Base-by-base conservation (phyloP, 2,329 filamentous ascomycete genomes). In the Fusarium hainanense region DNA sequence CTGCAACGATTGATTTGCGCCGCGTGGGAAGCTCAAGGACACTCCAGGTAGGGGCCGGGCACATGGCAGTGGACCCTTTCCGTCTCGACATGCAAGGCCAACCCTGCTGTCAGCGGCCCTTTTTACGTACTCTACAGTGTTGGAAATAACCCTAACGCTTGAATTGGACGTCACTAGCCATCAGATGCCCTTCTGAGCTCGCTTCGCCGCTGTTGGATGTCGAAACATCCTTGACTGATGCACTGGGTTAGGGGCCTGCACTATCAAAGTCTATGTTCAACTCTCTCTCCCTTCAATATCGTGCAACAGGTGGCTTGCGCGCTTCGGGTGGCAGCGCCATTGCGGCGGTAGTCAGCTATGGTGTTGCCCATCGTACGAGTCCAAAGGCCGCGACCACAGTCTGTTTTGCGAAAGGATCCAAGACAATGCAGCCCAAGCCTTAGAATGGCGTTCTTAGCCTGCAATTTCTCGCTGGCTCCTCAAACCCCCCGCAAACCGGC, bases 61-160 rank as follows among this genome's bases (percentile, higher is more conserved):
- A 74, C 73, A 74, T 73, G 69, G 72, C 69, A 73, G 68, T 74
- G 73, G 68, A 64, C 70, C 66, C 54, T 59, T 55, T 48, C 63
- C 49, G 63, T 66, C 65, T 69, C 66, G 58, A 28, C 64, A 67
- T 69, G 66, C 63, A 71, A 42, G 58, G 59, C 60, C 61, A 62
- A 66, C 69, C 68, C 70, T 63, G 59, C 70, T 70, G 63, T 59
- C 61, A 65, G 62, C 58, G 57, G 66, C 44, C 61, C 58, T 59
- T 58, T 48, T 56, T 52, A 54, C 55, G 48, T 54, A 40, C 48
- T 41, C 56, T 60, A 59, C 64, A 60, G 43, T 58, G 54, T 60
- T 44, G 32, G 47, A 44, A 54, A 46, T 44, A 55, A 52, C 54
- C 56, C 54, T 56, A 55, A 58, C 61, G 21, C n/a, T 32, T 32